Evolutionary conservation across 768 basidiomycete genomes (phyloP), one percentile per base, ranked within the genome.

Genomic region (Suillus tomentosus): DNA sequence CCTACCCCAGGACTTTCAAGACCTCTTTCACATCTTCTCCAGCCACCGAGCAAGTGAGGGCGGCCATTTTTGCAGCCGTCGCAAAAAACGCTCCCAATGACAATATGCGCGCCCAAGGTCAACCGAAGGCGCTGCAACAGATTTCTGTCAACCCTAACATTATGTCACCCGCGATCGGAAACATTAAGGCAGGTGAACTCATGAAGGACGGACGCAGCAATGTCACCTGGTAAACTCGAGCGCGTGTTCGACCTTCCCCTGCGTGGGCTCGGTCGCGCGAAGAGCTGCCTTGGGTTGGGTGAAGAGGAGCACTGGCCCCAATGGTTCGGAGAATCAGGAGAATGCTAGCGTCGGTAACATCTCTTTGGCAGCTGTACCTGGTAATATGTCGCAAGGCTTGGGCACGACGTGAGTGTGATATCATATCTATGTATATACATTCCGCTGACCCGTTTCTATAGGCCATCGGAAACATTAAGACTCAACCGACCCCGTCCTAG

Each of bases 251-350:
- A 62, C 57, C 73, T 68, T 13, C 68, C 81, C 87, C 17, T 79
- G 84, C 31, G 84, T 87, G 54, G 81, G 77, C 3, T 87, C 87
- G 0, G 80, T 78, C n/a, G 79, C 84, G 0, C 79, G 87, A 14
- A 80, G 88, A n/a, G 79, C 78, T 0, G 83, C 84, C 0, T 78
- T 85, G 1, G 90, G 89, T 2, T 87, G 84, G 86, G 76, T 86
- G 48, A 91, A 91, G 77, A 84, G 86, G 42, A 85, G 81, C 67
- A 79, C 76, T 0, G 83, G 82, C 37, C 74, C 87, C 79, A 75
- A 76, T 72, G 64, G 84, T 74, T 60, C 79, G 70, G 87, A 85
- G 64, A 83, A 84, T 67, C 84, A 88, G 72, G 85, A 88, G 73
- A 73, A 70, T 50, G 62, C 66, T 37, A 59, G 61, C 6, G 58